Evolutionary conservation across 148 eudicot species (phyloP).

Genomic region (Rhododendron kiyosumense): DNA sequence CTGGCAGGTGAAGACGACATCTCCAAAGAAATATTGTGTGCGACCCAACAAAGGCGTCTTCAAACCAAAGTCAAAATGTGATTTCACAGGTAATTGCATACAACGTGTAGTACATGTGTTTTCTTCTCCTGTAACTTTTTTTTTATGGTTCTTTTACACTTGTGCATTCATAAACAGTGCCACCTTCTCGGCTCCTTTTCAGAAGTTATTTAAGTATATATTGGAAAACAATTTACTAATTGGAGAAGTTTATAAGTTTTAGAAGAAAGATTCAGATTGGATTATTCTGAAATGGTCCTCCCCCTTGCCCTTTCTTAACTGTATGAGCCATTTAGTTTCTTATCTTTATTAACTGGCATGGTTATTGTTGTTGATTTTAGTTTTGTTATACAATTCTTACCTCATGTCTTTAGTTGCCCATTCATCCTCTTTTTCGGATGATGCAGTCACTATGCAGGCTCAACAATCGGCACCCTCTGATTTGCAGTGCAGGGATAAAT

Average conservation of each 20-base stretch:
- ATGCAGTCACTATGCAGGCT: conserved; percentile 70
- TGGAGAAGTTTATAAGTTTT: neutral
- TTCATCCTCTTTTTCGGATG: neutral
- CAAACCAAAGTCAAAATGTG: conserved; percentile 44
- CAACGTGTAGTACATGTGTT: neutral
- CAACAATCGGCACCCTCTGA: conserved; percentile 54
- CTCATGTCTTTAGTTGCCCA: neutral
- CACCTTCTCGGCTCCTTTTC: neutral
- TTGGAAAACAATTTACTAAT: neutral
- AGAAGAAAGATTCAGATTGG: too few relatives aligned
- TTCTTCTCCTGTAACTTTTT: neutral
- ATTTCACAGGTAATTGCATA: conserved; percentile 41
- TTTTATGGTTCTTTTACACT: neutral
- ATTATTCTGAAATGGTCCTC: neutral
- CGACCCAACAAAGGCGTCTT: conserved; percentile 52
- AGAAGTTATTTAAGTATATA: neutral
- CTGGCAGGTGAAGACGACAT: conserved; percentile 68
- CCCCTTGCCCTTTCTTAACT: neutral
- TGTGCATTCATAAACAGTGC: neutral
- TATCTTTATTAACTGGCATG: neutral
- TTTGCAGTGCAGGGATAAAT: conserved; percentile 69
- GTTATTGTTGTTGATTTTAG: neutral
- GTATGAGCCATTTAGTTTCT: neutral
- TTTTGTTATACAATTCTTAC: neutral
- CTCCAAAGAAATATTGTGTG: conserved; percentile 67